A percentile compares a stretch with the other conserved stretches of the same genome.
These are phyloP conservation scores for Fusarium sulawesiense DNA, from an alignment of 2,329 filamentous ascomycete species.

Conservation along the genomic window DNA sequence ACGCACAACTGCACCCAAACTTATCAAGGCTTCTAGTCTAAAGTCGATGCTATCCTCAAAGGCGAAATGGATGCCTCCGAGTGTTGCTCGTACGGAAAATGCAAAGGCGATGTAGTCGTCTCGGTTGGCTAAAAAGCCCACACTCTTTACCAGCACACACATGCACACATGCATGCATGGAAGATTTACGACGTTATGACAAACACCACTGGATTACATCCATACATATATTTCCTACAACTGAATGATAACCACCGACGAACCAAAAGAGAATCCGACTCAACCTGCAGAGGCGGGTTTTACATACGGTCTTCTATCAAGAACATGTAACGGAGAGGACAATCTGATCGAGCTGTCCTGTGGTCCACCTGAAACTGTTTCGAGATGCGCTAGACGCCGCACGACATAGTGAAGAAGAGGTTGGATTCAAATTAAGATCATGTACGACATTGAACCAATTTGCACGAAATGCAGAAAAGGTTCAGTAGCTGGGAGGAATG, in stretches of 20 bases:
- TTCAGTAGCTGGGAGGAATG: not conserved
- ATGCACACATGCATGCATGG: not conserved
- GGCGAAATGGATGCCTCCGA: conserved; percentile 60
- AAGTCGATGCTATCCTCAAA: conserved; percentile 59
- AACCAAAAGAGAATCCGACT: not conserved
- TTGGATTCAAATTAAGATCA: not conserved
- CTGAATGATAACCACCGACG: not conserved
- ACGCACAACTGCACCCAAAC: not conserved
- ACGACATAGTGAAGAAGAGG: not conserved
- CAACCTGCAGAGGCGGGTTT: not conserved
- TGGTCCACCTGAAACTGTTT: not conserved
- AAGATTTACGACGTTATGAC: conserved; percentile 40
- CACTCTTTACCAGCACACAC: not conserved
- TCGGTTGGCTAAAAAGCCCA: conserved; percentile 53
- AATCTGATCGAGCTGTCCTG: not conserved
- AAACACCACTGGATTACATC: not conserved
- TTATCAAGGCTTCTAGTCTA: conserved; percentile 40
- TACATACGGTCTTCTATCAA: not conserved
- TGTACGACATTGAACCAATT: not conserved
- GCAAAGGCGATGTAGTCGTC: conserved; percentile 62
- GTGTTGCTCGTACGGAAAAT: conserved; percentile 66
- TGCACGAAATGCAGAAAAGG: not conserved
- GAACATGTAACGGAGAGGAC: not conserved
- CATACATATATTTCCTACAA: conserved; percentile 2
- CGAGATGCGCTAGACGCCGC: not conserved